phyloP scores from a whole-genome alignment of 192 early-diverging fungal species.

The Backusella sp. region DNA sequence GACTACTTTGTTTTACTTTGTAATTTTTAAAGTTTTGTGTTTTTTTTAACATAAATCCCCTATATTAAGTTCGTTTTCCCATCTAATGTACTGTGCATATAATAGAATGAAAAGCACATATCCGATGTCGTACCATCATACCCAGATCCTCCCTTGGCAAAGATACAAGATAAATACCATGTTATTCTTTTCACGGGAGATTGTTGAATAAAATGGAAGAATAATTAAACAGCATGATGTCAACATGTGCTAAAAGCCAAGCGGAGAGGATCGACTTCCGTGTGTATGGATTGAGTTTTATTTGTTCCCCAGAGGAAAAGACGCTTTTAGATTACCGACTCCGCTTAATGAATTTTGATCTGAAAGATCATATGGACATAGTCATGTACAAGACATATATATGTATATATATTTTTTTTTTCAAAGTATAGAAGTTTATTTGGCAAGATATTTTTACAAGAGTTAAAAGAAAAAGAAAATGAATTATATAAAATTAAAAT shows the following conservation, averaged over 20 bases:
- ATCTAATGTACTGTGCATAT: neutral
- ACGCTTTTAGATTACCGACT: neutral
- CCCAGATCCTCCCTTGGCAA: constrained; percentile 8
- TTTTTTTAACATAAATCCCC: neutral
- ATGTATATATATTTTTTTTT: neutral
- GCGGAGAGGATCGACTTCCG: neutral
- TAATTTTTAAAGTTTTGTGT: neutral
- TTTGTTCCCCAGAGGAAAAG: neutral
- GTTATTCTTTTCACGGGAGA: neutral
- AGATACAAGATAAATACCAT: constrained; percentile 3
- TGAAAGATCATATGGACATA: neutral
- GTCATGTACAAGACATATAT: neutral
- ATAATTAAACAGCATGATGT: neutral
- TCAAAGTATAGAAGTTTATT: neutral
- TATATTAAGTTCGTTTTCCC: neutral
- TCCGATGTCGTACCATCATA: neutral
- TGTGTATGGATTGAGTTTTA: neutral
- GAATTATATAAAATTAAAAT: neutral
- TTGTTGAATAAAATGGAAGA: constrained; percentile 9
- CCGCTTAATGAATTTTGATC: neutral
- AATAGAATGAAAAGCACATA: neutral
- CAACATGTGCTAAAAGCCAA: neutral
- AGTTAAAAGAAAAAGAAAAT: neutral
- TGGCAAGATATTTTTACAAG: neutral
- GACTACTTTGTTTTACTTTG: neutral